Evolutionary conservation across 495 filamentous ascomycete genomes (phyloP), one percentile per base, ranked within the genome.

Genomic region (Penicillium waksmanii): DNA sequence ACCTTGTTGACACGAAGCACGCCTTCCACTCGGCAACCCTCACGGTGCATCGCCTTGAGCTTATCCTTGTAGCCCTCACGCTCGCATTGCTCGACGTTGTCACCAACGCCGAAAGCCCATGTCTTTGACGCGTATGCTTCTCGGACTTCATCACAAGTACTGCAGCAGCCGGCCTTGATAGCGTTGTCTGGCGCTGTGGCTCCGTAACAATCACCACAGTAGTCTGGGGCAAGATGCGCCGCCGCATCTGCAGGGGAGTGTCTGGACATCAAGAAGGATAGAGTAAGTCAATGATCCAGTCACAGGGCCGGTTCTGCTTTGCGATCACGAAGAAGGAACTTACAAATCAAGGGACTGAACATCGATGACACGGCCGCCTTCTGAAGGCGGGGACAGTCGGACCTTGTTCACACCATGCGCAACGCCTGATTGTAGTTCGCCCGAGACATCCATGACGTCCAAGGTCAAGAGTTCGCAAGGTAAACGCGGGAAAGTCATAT

Each of bases 361-460:
- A 63, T 94, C 89, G 55, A 97, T 88, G 43, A 88, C 88, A n/a
- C 79, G 77, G 38, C 92, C 87, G 25, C 94, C 96, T 67, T 96
- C 89, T 7, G 80, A 78, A 53, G 74, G 76, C 2, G 91, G 80
- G 40, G 85, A 78, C 38, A 98, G 80, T 60, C 95, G 87, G 44
- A 96, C 89, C 72, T 97, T 97, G 69, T 83, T 88, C 60, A 98
- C 85, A 25, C 95, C 95, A 70, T 98, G 94, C 67, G 89, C 85
- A 55, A 98, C 90, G 43, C 95, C 96, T 51, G 89, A 87, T 70
- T 98, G 95, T 69, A 97, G 89, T 72, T 98, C 95, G 43, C 95
- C 95, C 13, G 91, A 96, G 11, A 98, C 93, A 74, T 98, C 95
- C 95, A 98, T 98, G 38, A 98, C 94, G 70, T 98, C 95, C 62